Conservation (phyloP, 257 asterid species). For the Solanum dulcamara region DNA sequence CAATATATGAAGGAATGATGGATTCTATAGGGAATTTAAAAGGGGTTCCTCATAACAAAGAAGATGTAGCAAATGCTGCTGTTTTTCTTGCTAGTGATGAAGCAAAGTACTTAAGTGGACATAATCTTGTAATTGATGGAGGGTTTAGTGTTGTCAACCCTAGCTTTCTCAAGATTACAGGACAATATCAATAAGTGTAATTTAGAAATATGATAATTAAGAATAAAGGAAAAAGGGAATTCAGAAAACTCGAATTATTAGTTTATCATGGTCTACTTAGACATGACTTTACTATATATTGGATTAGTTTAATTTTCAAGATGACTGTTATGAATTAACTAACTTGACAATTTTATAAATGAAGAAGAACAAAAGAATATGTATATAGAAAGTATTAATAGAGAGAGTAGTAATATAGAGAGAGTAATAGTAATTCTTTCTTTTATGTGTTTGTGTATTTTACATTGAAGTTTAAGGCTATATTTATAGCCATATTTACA, state of each 20-base stretch:
- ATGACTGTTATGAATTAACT: too few relatives aligned
- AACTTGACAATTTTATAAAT: too few relatives aligned
- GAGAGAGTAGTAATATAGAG: too few relatives aligned
- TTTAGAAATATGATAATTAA: background rate
- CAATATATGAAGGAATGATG: background rate
- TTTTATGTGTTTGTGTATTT: too few relatives aligned
- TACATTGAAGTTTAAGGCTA: too few relatives aligned
- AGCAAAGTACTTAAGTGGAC: constrained; percentile 32
- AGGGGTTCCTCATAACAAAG: constrained; percentile 12
- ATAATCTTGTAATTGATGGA: constrained; percentile 45
- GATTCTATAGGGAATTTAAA: constrained; percentile 15
- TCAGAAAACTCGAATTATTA: background rate
- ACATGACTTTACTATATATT: background rate
- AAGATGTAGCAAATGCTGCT: constrained; percentile 37
- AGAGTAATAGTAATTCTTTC: too few relatives aligned
- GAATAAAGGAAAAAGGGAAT: background rate
- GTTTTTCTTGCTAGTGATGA: constrained; percentile 37
- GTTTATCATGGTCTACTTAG: background rate
- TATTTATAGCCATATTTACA: too few relatives aligned
- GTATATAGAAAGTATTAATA: too few relatives aligned
- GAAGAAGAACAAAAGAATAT: too few relatives aligned
- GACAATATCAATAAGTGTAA: background rate
- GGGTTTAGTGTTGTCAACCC: constrained; percentile 41
- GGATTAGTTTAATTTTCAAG: too few relatives aligned
- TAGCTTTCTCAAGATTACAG: background rate